These are phyloP conservation scores for Colletotrichum sp. DNA, from an alignment of 2,329 filamentous ascomycete species.

Conservation along the genomic window DNA sequence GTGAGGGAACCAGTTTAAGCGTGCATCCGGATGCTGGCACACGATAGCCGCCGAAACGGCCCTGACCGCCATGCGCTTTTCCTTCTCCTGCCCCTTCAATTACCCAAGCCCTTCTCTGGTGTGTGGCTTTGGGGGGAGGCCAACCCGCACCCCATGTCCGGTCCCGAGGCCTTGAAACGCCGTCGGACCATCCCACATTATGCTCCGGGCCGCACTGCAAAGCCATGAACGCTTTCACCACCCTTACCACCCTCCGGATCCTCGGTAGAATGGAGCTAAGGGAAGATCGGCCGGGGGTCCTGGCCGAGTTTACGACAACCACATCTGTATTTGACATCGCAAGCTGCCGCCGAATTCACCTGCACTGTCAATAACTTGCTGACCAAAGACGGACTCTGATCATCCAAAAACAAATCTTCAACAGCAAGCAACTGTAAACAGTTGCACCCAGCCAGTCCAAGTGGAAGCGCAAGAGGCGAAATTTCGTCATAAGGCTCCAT, in stretches of 20 bases:
- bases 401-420: neutral
- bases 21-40: neutral
- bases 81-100: neutral
- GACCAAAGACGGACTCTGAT: neutral
- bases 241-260: neutral
- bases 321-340: neutral
- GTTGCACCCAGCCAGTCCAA: neutral
- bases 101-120: neutral
- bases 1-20: neutral
- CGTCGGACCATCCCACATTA: slow-evolving; percentile 4
- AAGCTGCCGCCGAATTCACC: neutral
- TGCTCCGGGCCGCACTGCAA: slow-evolving; percentile 5
- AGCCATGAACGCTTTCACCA: neutral
- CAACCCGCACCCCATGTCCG: neutral
- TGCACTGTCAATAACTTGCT: neutral
- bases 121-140: neutral
- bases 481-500: neutral
- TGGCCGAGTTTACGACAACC: neutral
- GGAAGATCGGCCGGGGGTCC: neutral
- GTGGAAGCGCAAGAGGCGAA: neutral
- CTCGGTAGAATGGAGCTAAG: neutral
- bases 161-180: slow-evolving; percentile 8
- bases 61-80: neutral
- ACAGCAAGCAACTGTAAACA: neutral
- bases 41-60: neutral